A percentile compares a stretch with the other conserved stretches of the same genome.
Conservation (phyloP, 2,329 filamentous ascomycete species). For the Juglanconis juglandina region DNA sequence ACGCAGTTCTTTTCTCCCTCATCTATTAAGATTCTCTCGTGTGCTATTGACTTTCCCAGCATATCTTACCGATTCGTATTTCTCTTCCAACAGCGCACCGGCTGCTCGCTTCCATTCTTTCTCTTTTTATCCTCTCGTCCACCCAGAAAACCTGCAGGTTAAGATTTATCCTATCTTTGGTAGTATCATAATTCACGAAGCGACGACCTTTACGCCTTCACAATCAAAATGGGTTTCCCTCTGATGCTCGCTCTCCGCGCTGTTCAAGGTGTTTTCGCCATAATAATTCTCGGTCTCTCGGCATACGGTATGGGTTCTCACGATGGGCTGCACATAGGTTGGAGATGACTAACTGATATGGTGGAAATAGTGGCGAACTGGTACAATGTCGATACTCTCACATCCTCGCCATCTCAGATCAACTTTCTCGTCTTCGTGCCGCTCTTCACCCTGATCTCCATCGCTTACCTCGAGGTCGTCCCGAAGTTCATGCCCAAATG, state of each 20-base stretch:
- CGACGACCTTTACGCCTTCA: conserved; percentile 3
- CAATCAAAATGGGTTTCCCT: conserved; percentile 36
- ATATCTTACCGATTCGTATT: conserved; percentile 13
- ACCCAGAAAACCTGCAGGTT: conserved; percentile 3
- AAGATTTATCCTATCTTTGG: conserved; percentile 17
- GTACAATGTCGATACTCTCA: conserved; percentile 55
- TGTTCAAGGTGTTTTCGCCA: conserved; percentile 42
- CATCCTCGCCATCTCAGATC: conserved; percentile 52
- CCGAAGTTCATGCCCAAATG: conserved; percentile 42
- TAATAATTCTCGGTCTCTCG: conserved; percentile 46
- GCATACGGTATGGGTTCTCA: conserved; percentile 44
- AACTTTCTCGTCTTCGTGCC: conserved; percentile 57
- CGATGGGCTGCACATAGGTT: not conserved
- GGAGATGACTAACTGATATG: conserved; percentile 19
- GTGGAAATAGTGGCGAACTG: conserved; percentile 52
- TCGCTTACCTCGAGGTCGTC: conserved; percentile 50
- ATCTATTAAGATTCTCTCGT: conserved; percentile 13
- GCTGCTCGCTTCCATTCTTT: conserved; percentile 20
- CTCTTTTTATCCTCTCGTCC: conserved; percentile 19
- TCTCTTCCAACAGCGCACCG: conserved; percentile 27
- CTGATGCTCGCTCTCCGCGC: conserved; percentile 42
- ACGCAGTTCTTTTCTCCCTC: conserved; percentile 4
- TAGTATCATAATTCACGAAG: conserved; percentile 9
- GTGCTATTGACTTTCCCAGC: conserved; percentile 15
- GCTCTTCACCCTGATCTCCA: conserved; percentile 51